phyloP scores from a whole-genome alignment of 768 basidiomycete species.

The Tricholomella constricta region DNA sequence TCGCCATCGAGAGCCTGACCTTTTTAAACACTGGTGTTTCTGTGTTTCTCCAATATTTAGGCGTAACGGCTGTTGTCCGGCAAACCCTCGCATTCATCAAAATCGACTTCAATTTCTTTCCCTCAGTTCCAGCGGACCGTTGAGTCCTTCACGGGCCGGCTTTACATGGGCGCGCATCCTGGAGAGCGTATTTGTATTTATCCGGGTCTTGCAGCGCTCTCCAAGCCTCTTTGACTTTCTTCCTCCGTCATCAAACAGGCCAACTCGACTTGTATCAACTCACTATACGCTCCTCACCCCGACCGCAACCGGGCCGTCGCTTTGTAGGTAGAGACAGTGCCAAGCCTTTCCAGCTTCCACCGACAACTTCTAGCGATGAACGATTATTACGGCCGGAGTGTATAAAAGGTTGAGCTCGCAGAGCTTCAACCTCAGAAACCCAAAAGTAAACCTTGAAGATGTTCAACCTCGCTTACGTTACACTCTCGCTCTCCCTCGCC shows the following conservation, averaged over 20 bases:
- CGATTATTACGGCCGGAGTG: neutral
- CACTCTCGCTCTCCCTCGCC: neutral
- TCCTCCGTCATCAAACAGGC: neutral
- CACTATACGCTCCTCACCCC: neutral
- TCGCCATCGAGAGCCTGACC: slow-evolving; percentile 1
- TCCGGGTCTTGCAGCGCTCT: neutral
- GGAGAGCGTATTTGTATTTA: too few species aligned
- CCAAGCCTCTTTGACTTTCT: neutral
- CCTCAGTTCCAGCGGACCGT: neutral
- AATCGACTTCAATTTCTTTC: neutral
- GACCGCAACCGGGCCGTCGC: slow-evolving; percentile 2
- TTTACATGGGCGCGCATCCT: neutral
- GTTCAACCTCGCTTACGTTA: slow-evolving; percentile 3
- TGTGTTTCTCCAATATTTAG: slow-evolving; percentile 3
- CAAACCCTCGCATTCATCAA: neutral
- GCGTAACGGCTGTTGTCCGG: neutral
- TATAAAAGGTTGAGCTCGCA: neutral
- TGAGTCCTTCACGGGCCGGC: neutral
- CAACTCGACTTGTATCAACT: neutral
- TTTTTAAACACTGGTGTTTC: neutral
- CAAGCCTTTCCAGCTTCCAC: neutral
- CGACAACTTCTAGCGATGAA: neutral
- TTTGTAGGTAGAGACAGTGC: neutral
- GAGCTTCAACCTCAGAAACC: neutral
- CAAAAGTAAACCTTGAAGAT: neutral